Base-by-base conservation (phyloP, 78 protist species). In the Capsaspora owczarzaki region DNA sequence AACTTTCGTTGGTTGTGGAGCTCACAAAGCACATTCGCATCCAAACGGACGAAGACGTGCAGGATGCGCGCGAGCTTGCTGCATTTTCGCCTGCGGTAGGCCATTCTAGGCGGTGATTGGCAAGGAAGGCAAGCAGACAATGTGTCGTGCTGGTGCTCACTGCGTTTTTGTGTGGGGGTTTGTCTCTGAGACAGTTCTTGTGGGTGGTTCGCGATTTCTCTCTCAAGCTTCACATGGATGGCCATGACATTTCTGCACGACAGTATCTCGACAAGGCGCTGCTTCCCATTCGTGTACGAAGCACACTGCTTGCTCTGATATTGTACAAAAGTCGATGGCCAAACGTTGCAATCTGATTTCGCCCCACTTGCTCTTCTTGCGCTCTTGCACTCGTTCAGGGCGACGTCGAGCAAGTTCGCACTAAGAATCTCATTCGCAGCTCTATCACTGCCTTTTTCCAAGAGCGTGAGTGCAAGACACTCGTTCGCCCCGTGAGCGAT, bases 151-250 rank as follows among this genome's bases (percentile, higher is more conserved):
- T n/a, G n/a, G n/a, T n/a, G n/a, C n/a, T n/a, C n/a, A n/a, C n/a
- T n/a, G n/a, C n/a, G n/a, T n/a, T n/a, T n/a, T n/a, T n/a, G n/a
- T n/a, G n/a, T n/a, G n/a, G n/a, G n/a, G n/a, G n/a, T n/a, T n/a
- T n/a, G n/a, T n/a, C n/a, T n/a, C n/a, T n/a, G n/a, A n/a, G n/a
- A n/a, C n/a, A n/a, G 44, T 81, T 81, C 80, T 23, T 81, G 77
- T 81, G 85, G 85, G 49, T 81, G 20, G 79, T 81, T 33, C 78
- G 85, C 40, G 85, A 81, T 80, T 81, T 81, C 27, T 10, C 80
- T 10, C 74, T 81, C 43, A 42, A 81, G 61, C 85, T 81, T 16
- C 56, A 41, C 46, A 14, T 38, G n/a, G 80, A n/a, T n/a, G 85
- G 85, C n/a, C 19, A 44, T 35, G 40, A 68, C 75, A 12, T 81